Conservation (phyloP, 768 basidiomycete genomes). For the Kondoa malvinella region DNA sequence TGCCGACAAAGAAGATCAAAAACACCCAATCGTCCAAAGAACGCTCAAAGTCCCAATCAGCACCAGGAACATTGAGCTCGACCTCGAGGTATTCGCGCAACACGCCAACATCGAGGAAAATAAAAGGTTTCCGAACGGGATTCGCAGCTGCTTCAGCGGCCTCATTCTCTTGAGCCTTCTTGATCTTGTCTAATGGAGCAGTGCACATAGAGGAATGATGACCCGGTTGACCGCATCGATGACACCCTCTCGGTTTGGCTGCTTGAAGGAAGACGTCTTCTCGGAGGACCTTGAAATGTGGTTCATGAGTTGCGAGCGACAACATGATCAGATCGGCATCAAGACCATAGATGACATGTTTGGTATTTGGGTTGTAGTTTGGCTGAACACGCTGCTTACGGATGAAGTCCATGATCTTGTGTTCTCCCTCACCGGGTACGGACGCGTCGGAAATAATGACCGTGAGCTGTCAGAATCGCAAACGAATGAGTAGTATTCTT, state of each 20-base stretch:
- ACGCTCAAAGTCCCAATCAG: slow-evolving; percentile 77
- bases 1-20: slow-evolving; percentile 98
- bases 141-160: slow-evolving; percentile 34
- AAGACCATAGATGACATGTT: slow-evolving; percentile 92
- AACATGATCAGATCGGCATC: slow-evolving; percentile 99
- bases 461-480: slow-evolving; percentile 46
- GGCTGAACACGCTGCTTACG: slow-evolving; percentile 69
- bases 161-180: slow-evolving; percentile 38
- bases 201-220: slow-evolving; percentile 93
- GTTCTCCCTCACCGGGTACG: slow-evolving; percentile 96
- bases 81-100: slow-evolving; percentile 95
- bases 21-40: slow-evolving; percentile 99
- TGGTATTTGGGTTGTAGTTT: slow-evolving; percentile 85
- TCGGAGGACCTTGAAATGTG: slow-evolving; percentile 88
- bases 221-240: slow-evolving; percentile 83
- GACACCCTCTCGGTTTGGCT: slow-evolving; percentile 46
- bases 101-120: slow-evolving; percentile 92
- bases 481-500: background rate
- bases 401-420: slow-evolving; percentile 99
- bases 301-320: slow-evolving; percentile 90
- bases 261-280: slow-evolving; percentile 86
- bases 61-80: slow-evolving; percentile 67
- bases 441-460: slow-evolving; percentile 92
- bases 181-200: background rate
- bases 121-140: slow-evolving; percentile 72